A percentile compares a stretch with the other conserved stretches of the same genome.
Conservation (phyloP, 441 rosid genomes). For the Pelargonium australe region DNA sequence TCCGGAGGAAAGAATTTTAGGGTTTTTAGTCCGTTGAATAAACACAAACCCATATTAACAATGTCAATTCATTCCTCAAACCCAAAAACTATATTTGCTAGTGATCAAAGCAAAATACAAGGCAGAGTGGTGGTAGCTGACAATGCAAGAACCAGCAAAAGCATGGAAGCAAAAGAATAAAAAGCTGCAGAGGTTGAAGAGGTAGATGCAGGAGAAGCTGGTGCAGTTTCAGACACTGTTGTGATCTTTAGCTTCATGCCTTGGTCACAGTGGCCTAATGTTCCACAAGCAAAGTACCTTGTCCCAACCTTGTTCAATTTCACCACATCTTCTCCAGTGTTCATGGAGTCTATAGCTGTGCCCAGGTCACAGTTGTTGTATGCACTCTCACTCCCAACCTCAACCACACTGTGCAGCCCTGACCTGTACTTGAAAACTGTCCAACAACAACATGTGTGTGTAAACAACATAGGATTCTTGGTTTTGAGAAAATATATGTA, state of each 20-base stretch:
- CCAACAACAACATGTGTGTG: neutral
- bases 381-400: constrained; percentile 56
- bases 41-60: no score
- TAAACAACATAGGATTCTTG: neutral
- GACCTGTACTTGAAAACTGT: constrained; percentile 71
- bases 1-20: no score
- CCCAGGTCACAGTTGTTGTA: constrained; percentile 79
- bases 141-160: constrained; percentile 18
- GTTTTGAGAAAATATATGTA: neutral
- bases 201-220: constrained; percentile 37
- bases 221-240: constrained; percentile 40
- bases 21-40: no score
- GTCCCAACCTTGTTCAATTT: constrained; percentile 61
- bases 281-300: constrained; percentile 81
- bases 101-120: constrained; percentile 5
- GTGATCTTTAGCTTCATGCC: constrained; percentile 85
- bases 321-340: constrained; percentile 65
- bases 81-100: no score
- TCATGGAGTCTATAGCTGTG: constrained; percentile 45
- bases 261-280: constrained; percentile 69
- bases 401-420: constrained; percentile 81
- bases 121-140: constrained; percentile 13
- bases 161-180: constrained; percentile 12
- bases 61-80: no score
- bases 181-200: constrained; percentile 22